A percentile compares a stretch with the other conserved stretches of the same genome.
Evolutionary conservation across 2,329 filamentous ascomycete species (phyloP).

Genomic region (Paraphaeosphaeria sporulosa): DNA sequence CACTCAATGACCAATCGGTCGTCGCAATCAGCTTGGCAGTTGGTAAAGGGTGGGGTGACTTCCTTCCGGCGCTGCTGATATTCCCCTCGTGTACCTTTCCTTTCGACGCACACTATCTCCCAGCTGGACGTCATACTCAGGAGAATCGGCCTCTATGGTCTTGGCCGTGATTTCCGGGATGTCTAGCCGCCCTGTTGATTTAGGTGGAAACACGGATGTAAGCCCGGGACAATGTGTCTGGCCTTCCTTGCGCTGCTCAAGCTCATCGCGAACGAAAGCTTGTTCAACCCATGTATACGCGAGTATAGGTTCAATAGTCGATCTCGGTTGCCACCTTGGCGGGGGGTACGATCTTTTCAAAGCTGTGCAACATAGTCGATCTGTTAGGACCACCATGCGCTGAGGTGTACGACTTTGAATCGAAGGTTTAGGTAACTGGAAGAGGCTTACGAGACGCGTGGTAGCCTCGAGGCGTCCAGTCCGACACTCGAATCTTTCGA

Average conservation of each 20-base stretch:
- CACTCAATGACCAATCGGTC: background rate
- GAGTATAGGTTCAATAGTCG: background rate
- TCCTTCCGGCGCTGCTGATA: background rate
- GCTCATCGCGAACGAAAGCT: background rate
- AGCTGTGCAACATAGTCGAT: background rate
- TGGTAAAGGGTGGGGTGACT: background rate
- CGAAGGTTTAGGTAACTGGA: background rate
- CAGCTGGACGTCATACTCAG: background rate
- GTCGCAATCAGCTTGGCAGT: background rate
- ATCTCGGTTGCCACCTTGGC: background rate
- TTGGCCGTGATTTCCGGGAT: background rate
- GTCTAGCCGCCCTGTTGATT: background rate
- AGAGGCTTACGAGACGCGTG: background rate
- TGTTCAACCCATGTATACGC: background rate
- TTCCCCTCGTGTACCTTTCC: constrained; percentile 2
- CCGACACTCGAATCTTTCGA: background rate
- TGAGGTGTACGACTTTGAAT: too few species aligned
- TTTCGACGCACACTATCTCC: background rate
- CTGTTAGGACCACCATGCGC: too few species aligned
- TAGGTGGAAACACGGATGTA: background rate
- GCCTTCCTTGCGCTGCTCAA: background rate
- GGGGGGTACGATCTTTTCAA: background rate
- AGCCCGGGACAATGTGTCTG: background rate
- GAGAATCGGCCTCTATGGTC: background rate
- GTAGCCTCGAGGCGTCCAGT: background rate